Evolutionary conservation across 2,329 filamentous ascomycete species (phyloP), one percentile per base, ranked within the genome.

Genomic region (Leptographium galeiforme): DNA sequence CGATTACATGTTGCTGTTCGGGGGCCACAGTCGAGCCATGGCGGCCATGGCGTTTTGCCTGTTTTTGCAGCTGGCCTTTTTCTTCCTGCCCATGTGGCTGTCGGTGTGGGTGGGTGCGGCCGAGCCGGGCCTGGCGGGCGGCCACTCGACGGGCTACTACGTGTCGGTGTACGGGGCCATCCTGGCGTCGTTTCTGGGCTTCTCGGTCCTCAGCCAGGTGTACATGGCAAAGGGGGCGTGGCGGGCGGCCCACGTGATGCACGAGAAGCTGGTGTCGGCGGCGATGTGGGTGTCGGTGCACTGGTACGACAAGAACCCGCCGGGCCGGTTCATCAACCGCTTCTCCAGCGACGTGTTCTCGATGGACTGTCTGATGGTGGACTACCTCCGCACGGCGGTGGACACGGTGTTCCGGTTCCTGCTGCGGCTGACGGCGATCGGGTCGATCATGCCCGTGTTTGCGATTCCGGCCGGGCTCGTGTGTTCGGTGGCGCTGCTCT

Each of bases 31-130:
- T 1, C 72, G 75, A 54, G 70, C 69, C 14, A 47, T 69, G 6
- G 56, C 66, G 4, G 69, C 71, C 41, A 58, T 76, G 10, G 16
- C 64, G 2, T 65, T 68, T 58, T 66, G 70, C 32, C 57, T 73
- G n/a, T 50, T 73, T 4, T 65, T 66, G 47, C 72, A 73, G 41
- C 62, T 69, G 6, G 67, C 68, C 32, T 68, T 67, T 44, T 68
- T 77, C 48, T 67, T 64, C 12, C 50, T 47, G 18, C 43, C 50
- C 1, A 25, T 52, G 34, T 78, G 75, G 74, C 66, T 78, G 34
- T 72, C 74, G 0, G 63, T 75, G 33, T 78, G 76, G 76, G 73
- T 77, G 1, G 72, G 75, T n/a, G 73, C 73, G 1, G 74, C 74
- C 54, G 43, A 25, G 8, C 66, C 66, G 34, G 64, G 67, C n/a